Evolutionary conservation across 1,284 basidiomycete genomes (phyloP), one percentile per base, ranked within the genome.

Genomic region (Ganoderma sp.): DNA sequence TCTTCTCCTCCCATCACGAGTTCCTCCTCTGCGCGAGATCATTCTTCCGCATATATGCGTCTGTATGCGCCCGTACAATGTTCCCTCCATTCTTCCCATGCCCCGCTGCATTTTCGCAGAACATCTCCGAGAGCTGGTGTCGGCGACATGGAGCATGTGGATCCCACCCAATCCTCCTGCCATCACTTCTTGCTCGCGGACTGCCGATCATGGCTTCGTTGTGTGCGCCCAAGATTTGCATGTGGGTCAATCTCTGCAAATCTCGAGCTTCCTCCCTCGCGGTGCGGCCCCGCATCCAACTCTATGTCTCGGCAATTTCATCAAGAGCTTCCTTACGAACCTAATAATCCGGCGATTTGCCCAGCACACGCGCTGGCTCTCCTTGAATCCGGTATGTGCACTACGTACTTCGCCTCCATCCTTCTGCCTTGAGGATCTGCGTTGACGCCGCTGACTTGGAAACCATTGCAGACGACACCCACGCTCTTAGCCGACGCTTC

Each of bases 231-330:
- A 60, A 60, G 58, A 60, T 60, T 58, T 19, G 17, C 56, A 17
- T 37, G 56, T 41, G 39, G 37, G 41, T 39, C 42, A 60, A 60
- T 41, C 58, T 60, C 58, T n/a, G 58, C 58, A 60, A 60, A 60
- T 41, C 58, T 60, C 58, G 58, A 60, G 58, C 39, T 60, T 60
- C 58, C 58, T 41, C 58, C 22, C 22, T 25, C 58, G n/a, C n/a
- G 56, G 56, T 17, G 17, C 28, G 17, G 17, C 52, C 32, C 32
- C 25, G 28, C 58, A 60, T 60, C 58, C 58, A 60, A 60, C 58
- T 60, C 37, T 60, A 60, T 60, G 58, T 60, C 58, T 60, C 58
- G 58, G 58, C 58, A 41, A 60, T 25, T 60, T 60, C 58, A 42
- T 60, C 22, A n/a, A 41, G 14, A 25, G 58, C 58, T 42, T 42